Evolutionary conservation across 331 rosid species (phyloP), one percentile per base, ranked within the genome.

Genomic region (Cydonia oblonga): DNA sequence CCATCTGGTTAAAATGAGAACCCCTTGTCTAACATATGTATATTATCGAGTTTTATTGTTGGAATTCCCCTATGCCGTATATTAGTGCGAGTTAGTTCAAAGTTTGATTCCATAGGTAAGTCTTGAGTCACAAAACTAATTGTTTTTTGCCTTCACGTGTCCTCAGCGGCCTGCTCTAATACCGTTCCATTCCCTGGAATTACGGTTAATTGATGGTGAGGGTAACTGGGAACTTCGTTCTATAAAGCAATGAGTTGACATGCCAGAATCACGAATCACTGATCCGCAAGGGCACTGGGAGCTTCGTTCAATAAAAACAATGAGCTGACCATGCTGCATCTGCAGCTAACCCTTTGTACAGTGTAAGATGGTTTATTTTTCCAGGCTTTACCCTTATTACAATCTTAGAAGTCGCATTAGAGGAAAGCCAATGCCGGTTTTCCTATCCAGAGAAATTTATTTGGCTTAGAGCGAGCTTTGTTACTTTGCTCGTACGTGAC

Each of bases 251-350:
- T 89, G 83, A 92, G 24, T 16, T 1, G 16, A 7, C 33, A 53
- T 32, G 22, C 18, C 53, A 9, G 52, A 15, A 29, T 52, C 90
- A 60, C 95, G 86, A 76, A 87, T 93, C 72, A 86, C 86, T 24
- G 96, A 93, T 58, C 95, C 92, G 92, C 2, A 92, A 93, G 86
- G 98, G 98, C 49, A 93, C 86, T 74, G 90, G 97, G 97, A 89
- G 78, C 93, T 89, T 73, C 88, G 89, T 56, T 69, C 62, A 58
- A 91, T 89, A 5, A 59, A 56, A 25, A 11, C 65, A 15, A 60
- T 24, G 64, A 25, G 14, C 13, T 15, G 6, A 70, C 53, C 23
- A 23, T 35, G 53, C 22, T 70, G 53, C 24, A 22, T 33, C 65
- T 14, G 53, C 62, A 22, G 11, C 53, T 33, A 4, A 56, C 64